These are phyloP conservation scores for Podospora anserina DNA, from an alignment of 495 filamentous ascomycete genomes.

Conservation along the genomic window DNA sequence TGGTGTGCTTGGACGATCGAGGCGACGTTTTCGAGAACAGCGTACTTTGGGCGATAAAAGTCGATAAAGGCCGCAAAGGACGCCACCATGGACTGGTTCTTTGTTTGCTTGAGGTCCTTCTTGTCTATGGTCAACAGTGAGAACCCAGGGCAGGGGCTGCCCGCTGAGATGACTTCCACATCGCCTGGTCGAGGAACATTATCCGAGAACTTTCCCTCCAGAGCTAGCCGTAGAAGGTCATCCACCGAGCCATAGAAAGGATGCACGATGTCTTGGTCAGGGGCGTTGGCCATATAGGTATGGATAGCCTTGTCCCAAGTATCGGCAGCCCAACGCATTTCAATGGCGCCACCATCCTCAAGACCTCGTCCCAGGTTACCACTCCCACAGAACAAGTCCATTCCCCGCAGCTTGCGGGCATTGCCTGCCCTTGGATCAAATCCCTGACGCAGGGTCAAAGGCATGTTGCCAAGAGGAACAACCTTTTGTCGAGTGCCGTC, in stretches of 20 bases:
- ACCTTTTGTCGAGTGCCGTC: conserved; percentile 8
- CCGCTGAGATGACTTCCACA: conserved; percentile 66
- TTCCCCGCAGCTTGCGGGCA: conserved; percentile 50
- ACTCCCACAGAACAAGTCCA: conserved; percentile 71
- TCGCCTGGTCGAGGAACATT: conserved; percentile 55
- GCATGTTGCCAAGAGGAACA: conserved; percentile 30
- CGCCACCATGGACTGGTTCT: conserved; percentile 68
- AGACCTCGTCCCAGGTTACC: conserved; percentile 72
- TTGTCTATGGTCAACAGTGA: conserved; percentile 56
- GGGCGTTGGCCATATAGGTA: conserved; percentile 62
- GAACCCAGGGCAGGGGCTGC: conserved; percentile 72
- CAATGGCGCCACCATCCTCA: conserved; percentile 64
- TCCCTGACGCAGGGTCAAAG: conserved; percentile 47
- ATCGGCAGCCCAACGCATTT: conserved; percentile 64
- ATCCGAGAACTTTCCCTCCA: conserved; percentile 46
- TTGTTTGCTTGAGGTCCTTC: conserved; percentile 43
- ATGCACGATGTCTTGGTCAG: conserved; percentile 19
- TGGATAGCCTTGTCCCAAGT: conserved; percentile 59
- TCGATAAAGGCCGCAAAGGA: conserved; percentile 72
- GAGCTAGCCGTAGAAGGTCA: conserved; percentile 56
- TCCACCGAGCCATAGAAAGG: conserved; percentile 68
- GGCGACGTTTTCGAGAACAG: conserved; percentile 68
- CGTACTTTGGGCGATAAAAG: conserved; percentile 68
- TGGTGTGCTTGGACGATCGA: conserved; percentile 49
- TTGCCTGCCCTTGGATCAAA: conserved; percentile 50